Evolutionary conservation across 1,139 yeast genomes (phyloP), one percentile per base, ranked within the genome.

Genomic region (Blastobotrys elegans): DNA sequence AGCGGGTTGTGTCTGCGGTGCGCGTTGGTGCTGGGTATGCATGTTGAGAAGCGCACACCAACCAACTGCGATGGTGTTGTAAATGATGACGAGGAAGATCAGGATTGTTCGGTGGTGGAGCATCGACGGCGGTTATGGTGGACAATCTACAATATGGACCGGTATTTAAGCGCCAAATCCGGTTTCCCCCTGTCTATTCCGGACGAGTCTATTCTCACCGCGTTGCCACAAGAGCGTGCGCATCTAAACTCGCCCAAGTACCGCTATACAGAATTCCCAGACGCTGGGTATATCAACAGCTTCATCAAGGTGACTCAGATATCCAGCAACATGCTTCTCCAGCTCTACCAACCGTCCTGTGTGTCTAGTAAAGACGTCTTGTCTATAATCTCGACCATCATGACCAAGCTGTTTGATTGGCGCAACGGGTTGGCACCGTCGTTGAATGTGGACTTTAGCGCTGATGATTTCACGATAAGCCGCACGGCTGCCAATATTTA

Each of bases 131-230:
- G 96, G 56, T 68, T 87, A 18, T 87, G 95, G 92, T 87, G 96
- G 96, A 85, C 95, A 0, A 90, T 86, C 10, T 86, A 85, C 65
- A 85, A 85, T 86, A 83, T 83, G 60, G 96, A 87, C 66, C 68
- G 95, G 62, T 86, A 86, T 88, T 68, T 86, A 40, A 82, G 89
- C 17, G 83, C 94, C 11, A 87, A 87, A 59, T 90, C 92, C 1
- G 96, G 96, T 0, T 69, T 86, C 33, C 95, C 96, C 0, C 65
- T 85, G 39, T 80, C 90, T 48, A 75, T 86, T 54, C 80, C 87
- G 1, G 95, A 86, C 61, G 86, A 83, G 55, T 82, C 86, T 53
- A 84, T 86, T 17, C 78, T 86, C 1, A 81, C 94, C 0, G 89
- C 79, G 50, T 68, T 85, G 20, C 95, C 95, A 0, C 76, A 75